Conservation (phyloP, 1,284 basidiomycete genomes). For the Agaricales sp. region DNA sequence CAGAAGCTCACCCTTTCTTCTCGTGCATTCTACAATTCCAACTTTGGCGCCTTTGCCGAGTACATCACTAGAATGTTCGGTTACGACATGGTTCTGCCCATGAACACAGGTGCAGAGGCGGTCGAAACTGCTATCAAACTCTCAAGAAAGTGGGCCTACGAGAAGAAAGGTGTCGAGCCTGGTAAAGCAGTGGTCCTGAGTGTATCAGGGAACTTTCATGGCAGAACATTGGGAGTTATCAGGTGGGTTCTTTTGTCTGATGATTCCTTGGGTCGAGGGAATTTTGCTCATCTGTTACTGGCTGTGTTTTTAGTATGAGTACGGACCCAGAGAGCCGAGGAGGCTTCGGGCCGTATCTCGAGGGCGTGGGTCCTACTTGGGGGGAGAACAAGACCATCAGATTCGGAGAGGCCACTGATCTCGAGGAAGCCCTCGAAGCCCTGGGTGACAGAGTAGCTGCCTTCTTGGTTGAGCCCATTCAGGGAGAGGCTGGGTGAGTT, state of each 20-base stretch:
- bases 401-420: slow-evolving; percentile 76
- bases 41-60: slow-evolving; percentile 85
- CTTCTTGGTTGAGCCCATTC: slow-evolving; percentile 95
- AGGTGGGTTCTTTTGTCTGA: slow-evolving; percentile 30
- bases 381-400: slow-evolving; percentile 55
- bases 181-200: slow-evolving; percentile 86
- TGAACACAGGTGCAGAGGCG: slow-evolving; percentile 99
- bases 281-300: slow-evolving; percentile 3
- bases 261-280: slow-evolving; percentile 12
- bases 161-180: slow-evolving; percentile 75
- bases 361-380: slow-evolving; percentile 75
- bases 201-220: slow-evolving; percentile 92
- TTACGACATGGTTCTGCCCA: slow-evolving; percentile 95
- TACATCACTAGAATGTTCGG: slow-evolving; percentile 79
- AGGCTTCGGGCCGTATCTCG: slow-evolving; percentile 89
- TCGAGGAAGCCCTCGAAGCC: slow-evolving; percentile 74
- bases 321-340: slow-evolving; percentile 87
- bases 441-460: slow-evolving; percentile 84
- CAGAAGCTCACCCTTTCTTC: slow-evolving; percentile 90
- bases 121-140: slow-evolving; percentile 88
- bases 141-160: slow-evolving; percentile 88
- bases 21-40: slow-evolving; percentile 92
- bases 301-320: slow-evolving; percentile 63
- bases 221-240: slow-evolving; percentile 85
- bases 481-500: slow-evolving; percentile 94